Base-by-base conservation (phyloP, 345 rosid genomes). In the Punica granatum region DNA sequence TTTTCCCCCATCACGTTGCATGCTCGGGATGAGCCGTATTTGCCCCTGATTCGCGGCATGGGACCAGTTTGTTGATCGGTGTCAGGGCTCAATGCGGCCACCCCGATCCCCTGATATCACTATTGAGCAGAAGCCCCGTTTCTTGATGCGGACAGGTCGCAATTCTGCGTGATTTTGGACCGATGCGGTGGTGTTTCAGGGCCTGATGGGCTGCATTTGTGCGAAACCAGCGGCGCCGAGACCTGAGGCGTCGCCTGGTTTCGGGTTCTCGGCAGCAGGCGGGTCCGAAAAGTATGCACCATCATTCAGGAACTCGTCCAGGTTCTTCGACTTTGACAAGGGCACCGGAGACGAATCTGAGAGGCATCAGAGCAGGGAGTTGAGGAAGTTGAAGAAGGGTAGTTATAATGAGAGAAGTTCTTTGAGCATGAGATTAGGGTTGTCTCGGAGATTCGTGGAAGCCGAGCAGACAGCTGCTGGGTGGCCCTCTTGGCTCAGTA, bases 401-500 rank as follows among this genome's bases (percentile, higher is more conserved):
- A 60, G 53, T 19, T 18, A 49, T 30, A 41, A 71, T 0, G 69
- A 71, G 23, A 65, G 33, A 21, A 54, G 60, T 19, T 65, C 74
- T 0, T 33, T 66, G 36, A 65, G 65, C 65, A 56, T 33, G 31
- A 66, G 69, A 19, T 60, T 51, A 48, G 35, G 34, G 13, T 33
- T 68, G 28, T 41, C 72, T 1, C 63, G 31, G 33, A 32, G 76
- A 41, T 41, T 34, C 46, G 58, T 34, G 19, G 67, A 63, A 34
- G 76, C 71, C 6, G 76, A 73, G 56, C 63, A 67, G 23, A 59
- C 68, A 4, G 76, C 76, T 0, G 76, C 76, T 0, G 76, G 76
- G 44, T 73, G 76, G 76, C 76, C 76, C 34, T 67, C 76, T 32
- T 73, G 76, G 76, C 76, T 73, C 51, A 67, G 33, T 7, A 19